Evolutionary conservation across 2,329 filamentous ascomycete genomes (phyloP).

Genomic region (Ophiostoma triangulosporum): DNA sequence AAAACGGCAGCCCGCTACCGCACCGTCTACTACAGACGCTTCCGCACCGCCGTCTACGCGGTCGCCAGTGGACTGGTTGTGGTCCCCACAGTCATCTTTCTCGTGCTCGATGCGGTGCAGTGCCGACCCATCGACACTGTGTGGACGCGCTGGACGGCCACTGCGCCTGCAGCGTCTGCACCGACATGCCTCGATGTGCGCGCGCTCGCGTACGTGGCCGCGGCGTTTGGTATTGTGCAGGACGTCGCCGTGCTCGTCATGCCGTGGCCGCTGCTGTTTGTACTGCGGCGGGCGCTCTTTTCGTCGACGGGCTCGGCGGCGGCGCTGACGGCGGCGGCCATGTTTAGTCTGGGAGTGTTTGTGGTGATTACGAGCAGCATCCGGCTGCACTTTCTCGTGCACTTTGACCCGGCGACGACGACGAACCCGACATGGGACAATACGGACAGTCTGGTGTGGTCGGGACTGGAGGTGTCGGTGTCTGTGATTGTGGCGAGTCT

Average conservation of each 20-base stretch:
- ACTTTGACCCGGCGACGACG: slow-evolving; percentile 15
- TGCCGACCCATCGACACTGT: slow-evolving; percentile 21
- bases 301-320: background rate
- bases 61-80: slow-evolving; percentile 17
- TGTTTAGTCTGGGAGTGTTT: slow-evolving; percentile 26
- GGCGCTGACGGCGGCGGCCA: slow-evolving; percentile 17
- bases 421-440: slow-evolving; percentile 29
- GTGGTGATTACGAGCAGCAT: slow-evolving; percentile 24
- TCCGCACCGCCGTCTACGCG: slow-evolving; percentile 17
- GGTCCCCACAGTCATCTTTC: slow-evolving; percentile 17
- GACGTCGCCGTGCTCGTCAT: slow-evolving; percentile 23
- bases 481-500: slow-evolving; percentile 29
- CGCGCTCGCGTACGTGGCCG: slow-evolving; percentile 19
- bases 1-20: too few relatives aligned
- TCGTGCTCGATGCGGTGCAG: slow-evolving; percentile 24
- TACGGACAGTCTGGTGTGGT: slow-evolving; percentile 28
- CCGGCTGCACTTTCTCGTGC: slow-evolving; percentile 23
- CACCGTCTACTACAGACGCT: slow-evolving; percentile 17
- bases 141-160: slow-evolving; percentile 21
- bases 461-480: slow-evolving; percentile 27
- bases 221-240: slow-evolving; percentile 22
- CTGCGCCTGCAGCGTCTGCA: background rate
- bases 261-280: slow-evolving; percentile 21
- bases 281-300: slow-evolving; percentile 17
- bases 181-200: slow-evolving; percentile 21